Percentiles rank a stretch among this genome's conserved stretches.
Evolutionary conservation across 768 basidiomycete genomes (phyloP).

Genomic region (Pleurotus tuoliensis): DNA sequence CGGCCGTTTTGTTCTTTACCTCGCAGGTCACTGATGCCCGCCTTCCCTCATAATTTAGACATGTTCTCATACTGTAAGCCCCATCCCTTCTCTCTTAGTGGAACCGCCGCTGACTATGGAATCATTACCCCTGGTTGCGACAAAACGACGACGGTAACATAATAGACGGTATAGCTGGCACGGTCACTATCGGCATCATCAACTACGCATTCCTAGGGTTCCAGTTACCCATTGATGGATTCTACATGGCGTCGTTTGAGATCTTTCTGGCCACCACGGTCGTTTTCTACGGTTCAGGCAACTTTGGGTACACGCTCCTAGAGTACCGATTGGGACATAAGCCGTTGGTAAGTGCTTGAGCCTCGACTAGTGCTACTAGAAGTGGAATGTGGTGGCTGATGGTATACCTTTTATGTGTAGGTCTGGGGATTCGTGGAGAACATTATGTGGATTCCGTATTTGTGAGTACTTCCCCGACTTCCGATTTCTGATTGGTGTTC

Average conservation of each 20-base stretch:
- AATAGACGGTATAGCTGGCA: slow-evolving; percentile 58
- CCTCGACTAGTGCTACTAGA: not conserved
- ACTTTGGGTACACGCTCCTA: slow-evolving; percentile 64
- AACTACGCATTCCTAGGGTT: slow-evolving; percentile 78
- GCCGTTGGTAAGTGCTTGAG: slow-evolving; percentile 33
- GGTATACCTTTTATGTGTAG: slow-evolving; percentile 23
- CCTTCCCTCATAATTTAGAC: slow-evolving; percentile 22
- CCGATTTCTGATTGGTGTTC: too few species aligned
- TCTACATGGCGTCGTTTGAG: slow-evolving; percentile 77
- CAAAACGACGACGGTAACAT: too few species aligned
- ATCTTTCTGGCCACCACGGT: slow-evolving; percentile 74
- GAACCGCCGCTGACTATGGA: not conserved
- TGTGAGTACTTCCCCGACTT: slow-evolving; percentile 38
- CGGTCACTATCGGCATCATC: slow-evolving; percentile 61
- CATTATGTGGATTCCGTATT: slow-evolving; percentile 69
- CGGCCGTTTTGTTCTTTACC: not conserved
- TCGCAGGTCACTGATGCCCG: not conserved
- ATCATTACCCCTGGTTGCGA: not conserved
- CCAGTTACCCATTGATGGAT: slow-evolving; percentile 68
- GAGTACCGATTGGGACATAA: slow-evolving; percentile 69
- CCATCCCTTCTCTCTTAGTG: not conserved
- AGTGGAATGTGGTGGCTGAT: slow-evolving; percentile 12
- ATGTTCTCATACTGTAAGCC: slow-evolving; percentile 52
- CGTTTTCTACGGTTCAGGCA: slow-evolving; percentile 77
- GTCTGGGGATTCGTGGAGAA: slow-evolving; percentile 51